phyloP scores from a whole-genome alignment of 768 basidiomycete genomes.

The Trametes cinnabarina region DNA sequence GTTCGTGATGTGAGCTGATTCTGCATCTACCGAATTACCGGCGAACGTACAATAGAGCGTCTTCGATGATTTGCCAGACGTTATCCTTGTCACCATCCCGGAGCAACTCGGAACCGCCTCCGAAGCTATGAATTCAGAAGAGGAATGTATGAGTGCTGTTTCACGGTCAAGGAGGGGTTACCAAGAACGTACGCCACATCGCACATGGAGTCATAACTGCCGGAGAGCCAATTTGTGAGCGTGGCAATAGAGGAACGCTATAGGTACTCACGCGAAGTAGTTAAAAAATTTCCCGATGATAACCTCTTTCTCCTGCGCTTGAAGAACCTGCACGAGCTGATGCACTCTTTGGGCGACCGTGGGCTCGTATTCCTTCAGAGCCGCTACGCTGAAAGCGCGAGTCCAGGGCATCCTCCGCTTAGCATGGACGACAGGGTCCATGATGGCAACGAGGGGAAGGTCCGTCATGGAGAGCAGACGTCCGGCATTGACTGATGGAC shows the following conservation, averaged over 20 bases:
- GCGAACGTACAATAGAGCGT: background rate
- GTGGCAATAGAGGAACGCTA: background rate
- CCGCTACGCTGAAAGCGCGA: constrained; percentile 44
- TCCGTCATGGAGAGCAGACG: background rate
- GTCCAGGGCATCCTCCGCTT: constrained; percentile 49
- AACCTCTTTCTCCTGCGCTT: constrained; percentile 17
- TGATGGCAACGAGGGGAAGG: constrained; percentile 3
- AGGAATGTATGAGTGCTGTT: too few relatives aligned
- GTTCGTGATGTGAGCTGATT: too few relatives aligned
- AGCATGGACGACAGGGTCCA: constrained; percentile 36
- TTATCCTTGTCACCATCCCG: constrained; percentile 31
- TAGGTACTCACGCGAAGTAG: constrained; percentile 38
- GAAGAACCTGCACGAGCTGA: constrained; percentile 42
- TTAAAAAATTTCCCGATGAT: constrained; percentile 38
- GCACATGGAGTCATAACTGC: constrained; percentile 43
- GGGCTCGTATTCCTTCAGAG: constrained; percentile 47
- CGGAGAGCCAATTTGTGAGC: background rate
- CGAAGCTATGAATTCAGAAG: constrained; percentile 29
- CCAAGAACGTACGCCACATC: constrained; percentile 38
- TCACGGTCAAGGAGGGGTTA: too few relatives aligned
- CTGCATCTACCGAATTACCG: too few relatives aligned
- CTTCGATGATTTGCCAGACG: background rate
- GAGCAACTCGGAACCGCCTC: constrained; percentile 39
- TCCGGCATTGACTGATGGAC: constrained; percentile 19
- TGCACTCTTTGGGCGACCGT: constrained; percentile 36